phyloP scores from a whole-genome alignment of 2,329 filamentous ascomycete species.

The Fusarium annulatum region DNA sequence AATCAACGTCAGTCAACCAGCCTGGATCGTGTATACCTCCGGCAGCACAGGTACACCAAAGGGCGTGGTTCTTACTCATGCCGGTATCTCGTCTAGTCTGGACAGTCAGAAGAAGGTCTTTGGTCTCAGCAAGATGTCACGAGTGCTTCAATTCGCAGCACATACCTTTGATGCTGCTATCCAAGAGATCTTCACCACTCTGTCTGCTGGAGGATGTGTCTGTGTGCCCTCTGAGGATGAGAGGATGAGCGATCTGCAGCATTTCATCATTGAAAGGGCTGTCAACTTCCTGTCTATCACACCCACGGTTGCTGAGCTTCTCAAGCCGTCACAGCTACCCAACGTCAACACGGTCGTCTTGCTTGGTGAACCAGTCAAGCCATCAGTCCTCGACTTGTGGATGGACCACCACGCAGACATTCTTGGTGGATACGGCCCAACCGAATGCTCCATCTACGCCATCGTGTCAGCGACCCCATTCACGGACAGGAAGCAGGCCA shows the following conservation, averaged over 20 bases:
- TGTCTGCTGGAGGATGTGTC: neutral
- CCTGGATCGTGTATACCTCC: conserved; percentile 5
- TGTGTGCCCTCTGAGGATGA: neutral
- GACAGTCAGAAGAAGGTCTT: neutral
- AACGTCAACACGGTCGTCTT: neutral
- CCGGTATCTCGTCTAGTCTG: neutral
- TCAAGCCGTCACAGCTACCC: neutral
- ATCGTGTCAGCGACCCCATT: neutral
- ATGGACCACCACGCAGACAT: neutral
- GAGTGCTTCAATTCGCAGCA: neutral
- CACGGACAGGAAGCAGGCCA: neutral
- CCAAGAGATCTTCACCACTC: neutral
- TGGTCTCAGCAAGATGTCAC: neutral
- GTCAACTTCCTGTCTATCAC: neutral
- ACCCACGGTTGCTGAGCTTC: neutral
- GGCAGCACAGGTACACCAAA: neutral
- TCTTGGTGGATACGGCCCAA: neutral
- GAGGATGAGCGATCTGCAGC: neutral
- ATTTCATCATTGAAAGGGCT: neutral
- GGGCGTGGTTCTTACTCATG: neutral
- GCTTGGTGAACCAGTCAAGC: neutral
- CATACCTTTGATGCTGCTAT: neutral
- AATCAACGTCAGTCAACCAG: neutral
- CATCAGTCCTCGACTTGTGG: neutral
- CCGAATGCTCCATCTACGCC: neutral